A percentile compares a stretch with the other conserved stretches of the same genome.
Conservation (phyloP, 2,329 filamentous ascomycete species). For the Pestalotiopsis sp. region DNA sequence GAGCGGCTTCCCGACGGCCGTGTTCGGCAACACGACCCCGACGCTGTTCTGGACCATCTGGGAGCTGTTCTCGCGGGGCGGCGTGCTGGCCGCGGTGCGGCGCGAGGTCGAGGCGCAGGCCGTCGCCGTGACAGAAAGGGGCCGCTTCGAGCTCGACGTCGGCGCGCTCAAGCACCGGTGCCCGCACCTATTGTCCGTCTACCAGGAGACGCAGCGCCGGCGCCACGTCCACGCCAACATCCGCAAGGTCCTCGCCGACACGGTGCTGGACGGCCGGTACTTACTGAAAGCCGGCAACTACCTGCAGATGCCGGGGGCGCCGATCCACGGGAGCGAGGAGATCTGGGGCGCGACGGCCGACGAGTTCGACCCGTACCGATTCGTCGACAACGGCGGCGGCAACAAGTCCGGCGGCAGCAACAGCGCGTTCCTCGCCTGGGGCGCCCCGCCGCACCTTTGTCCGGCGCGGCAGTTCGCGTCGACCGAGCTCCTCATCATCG, state of each 20-base stretch:
- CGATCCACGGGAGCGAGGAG: constrained; percentile 24
- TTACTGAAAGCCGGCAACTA: constrained; percentile 34
- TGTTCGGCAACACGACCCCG: constrained; percentile 42
- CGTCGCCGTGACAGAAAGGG: constrained; percentile 14
- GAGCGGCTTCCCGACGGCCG: constrained; percentile 19
- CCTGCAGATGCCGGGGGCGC: constrained; percentile 30
- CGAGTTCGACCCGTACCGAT: constrained; percentile 24
- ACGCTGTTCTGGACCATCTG: constrained; percentile 47
- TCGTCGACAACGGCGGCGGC: constrained; percentile 16
- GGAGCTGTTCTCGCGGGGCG: constrained; percentile 41
- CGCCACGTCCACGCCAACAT: constrained; percentile 27
- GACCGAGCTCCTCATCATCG: constrained; percentile 27
- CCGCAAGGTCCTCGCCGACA: constrained; percentile 34
- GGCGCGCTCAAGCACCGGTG: constrained; percentile 34
- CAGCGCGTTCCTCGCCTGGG: constrained; percentile 18
- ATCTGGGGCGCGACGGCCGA: constrained; percentile 32
- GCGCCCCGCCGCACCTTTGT: constrained; percentile 25
- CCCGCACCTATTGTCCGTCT: constrained; percentile 35
- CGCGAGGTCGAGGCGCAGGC: constrained; percentile 37
- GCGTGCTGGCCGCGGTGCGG: constrained; percentile 39
- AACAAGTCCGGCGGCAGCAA: constrained; percentile 11
- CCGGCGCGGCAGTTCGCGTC: constrained; percentile 30
- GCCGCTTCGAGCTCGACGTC: constrained; percentile 31
- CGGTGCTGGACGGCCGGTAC: constrained; percentile 31
- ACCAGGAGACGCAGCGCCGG: constrained; percentile 38